Evolutionary conservation across 495 filamentous ascomycete genomes (phyloP).

Genomic region (Astrocystis sublimbata): DNA sequence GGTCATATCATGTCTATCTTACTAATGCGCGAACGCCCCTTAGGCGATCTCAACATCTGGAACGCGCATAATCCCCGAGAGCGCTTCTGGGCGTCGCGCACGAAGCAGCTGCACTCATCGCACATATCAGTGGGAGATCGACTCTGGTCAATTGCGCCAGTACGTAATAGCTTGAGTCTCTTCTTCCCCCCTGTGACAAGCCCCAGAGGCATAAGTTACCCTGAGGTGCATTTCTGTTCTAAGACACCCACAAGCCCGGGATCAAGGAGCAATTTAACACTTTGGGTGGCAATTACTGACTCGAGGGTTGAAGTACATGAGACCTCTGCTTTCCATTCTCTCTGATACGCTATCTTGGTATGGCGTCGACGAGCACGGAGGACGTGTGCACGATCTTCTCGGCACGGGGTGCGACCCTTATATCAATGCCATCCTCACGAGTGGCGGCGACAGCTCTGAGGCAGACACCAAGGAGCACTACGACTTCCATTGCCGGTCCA

Average conservation of each 20-base stretch:
- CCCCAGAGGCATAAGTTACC: too few relatives aligned
- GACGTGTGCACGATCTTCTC: constrained; percentile 70
- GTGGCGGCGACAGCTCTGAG: constrained; percentile 27
- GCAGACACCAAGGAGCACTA: constrained; percentile 37
- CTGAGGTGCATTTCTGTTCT: too few relatives aligned
- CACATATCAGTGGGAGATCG: constrained; percentile 71
- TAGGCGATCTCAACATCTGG: constrained; percentile 77
- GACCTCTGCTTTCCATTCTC: constrained; percentile 71
- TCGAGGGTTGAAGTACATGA: too few relatives aligned
- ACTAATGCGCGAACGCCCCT: background rate
- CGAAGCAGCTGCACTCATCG: constrained; percentile 72
- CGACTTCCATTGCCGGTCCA: constrained; percentile 81
- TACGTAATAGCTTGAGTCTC: constrained; percentile 35
- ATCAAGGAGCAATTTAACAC: too few relatives aligned
- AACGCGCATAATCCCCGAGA: constrained; percentile 73
- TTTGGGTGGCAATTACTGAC: too few relatives aligned
- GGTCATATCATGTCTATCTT: background rate
- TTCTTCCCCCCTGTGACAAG: background rate
- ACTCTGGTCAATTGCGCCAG: constrained; percentile 73
- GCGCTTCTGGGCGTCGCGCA: constrained; percentile 76
- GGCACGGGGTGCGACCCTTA: constrained; percentile 80
- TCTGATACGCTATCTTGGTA: constrained; percentile 64
- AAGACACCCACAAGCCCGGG: too few relatives aligned
- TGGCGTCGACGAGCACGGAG: constrained; percentile 53
- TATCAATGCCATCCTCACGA: constrained; percentile 68